Conservation (phyloP, 1,139 yeast genomes). For the Blastobotrys apis region DNA sequence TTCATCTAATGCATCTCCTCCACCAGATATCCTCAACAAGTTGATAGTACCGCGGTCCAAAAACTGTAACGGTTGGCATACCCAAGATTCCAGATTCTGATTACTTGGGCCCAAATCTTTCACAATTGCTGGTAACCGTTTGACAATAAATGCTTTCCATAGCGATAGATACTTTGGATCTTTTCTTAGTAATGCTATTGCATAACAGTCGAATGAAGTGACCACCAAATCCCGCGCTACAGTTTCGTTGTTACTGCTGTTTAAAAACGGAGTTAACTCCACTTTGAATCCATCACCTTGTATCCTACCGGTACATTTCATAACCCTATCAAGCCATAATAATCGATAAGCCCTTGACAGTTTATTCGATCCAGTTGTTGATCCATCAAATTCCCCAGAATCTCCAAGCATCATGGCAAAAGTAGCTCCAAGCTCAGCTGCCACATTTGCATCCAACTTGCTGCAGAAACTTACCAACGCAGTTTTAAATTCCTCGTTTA, state of each 20-base stretch:
- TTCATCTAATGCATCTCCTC: constrained; percentile 40
- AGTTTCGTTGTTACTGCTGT: constrained; percentile 27
- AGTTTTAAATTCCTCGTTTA: constrained; percentile 5
- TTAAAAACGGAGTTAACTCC: constrained; percentile 31
- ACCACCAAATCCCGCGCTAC: constrained; percentile 32
- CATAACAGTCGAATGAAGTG: constrained; percentile 37
- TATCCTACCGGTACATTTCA: constrained; percentile 26
- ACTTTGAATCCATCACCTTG: constrained; percentile 25
- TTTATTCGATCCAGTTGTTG: constrained; percentile 13
- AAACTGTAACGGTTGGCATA: constrained; percentile 27
- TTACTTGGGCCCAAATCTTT: constrained; percentile 14
- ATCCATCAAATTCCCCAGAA: not conserved
- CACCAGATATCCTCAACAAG: constrained; percentile 28
- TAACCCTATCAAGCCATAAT: constrained; percentile 34
- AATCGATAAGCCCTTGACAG: constrained; percentile 29
- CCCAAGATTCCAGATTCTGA: constrained; percentile 23
- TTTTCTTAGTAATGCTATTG: constrained; percentile 30
- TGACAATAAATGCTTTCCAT: constrained; percentile 34
- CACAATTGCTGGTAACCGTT: constrained; percentile 29
- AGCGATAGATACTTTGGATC: constrained; percentile 25
- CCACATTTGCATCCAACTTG: not conserved
- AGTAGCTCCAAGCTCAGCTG: constrained; percentile 3
- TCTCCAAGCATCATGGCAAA: constrained; percentile 7
- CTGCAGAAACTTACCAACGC: constrained; percentile 6
- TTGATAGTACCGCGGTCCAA: constrained; percentile 28